Percentiles rank a stretch among this genome's conserved stretches.
Evolutionary conservation across 2,329 filamentous ascomycete genomes (phyloP).

Genomic region (Colletotrichum viniferum): DNA sequence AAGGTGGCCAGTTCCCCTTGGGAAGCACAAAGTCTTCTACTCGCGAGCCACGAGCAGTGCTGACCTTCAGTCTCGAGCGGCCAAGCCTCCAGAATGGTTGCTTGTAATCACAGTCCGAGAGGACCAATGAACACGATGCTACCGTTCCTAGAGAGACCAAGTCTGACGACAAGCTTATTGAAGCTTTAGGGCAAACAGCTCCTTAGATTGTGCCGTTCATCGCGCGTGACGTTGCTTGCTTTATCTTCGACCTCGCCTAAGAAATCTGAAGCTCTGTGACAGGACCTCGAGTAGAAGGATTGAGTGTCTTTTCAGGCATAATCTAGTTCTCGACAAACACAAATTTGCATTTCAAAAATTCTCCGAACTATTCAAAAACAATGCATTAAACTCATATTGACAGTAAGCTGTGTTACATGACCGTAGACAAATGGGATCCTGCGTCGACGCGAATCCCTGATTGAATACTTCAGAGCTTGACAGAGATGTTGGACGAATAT

Average conservation of each 20-base stretch:
- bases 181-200: background rate
- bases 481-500: background rate
- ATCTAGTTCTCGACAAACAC: accelerated
- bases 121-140: background rate
- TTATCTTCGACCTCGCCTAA: accelerated
- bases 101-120: background rate
- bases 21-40: accelerated
- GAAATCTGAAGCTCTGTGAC: accelerated
- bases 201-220: background rate
- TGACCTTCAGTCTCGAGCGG: background rate
- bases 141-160: background rate
- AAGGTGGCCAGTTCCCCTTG: background rate
- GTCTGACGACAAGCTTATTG: background rate
- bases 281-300: accelerated
- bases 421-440: accelerated
- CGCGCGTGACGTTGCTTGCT: background rate
- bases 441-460: accelerated
- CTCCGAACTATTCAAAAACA: accelerated
- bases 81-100: background rate
- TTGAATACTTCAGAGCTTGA: accelerated
- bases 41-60: background rate
- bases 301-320: accelerated
- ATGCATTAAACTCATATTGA: accelerated
- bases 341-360: accelerated
- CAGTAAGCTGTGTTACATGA: accelerated